Conservation (phyloP, 305 asterid species). For the Fraxinus albicans region DNA sequence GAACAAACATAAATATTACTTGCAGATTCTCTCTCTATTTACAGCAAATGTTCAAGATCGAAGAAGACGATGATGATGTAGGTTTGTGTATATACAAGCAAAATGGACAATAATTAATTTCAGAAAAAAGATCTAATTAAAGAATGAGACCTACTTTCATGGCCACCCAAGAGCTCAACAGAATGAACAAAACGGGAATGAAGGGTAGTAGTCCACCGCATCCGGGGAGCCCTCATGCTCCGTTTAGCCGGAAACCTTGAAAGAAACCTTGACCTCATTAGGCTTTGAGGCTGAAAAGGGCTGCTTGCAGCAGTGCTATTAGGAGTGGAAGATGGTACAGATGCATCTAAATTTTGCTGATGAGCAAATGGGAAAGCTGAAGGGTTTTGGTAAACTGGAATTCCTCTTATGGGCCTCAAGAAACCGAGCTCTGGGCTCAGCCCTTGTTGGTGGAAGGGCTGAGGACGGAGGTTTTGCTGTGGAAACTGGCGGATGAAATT, state of each 20-base stretch:
- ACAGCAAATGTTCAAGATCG: neutral
- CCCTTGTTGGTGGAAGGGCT: conserved; percentile 27
- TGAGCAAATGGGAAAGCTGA: conserved; percentile 35
- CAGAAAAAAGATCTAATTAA: neutral
- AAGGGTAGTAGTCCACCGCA: conserved; percentile 90
- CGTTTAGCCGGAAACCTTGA: conserved; percentile 68
- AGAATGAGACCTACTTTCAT: conserved; percentile 57
- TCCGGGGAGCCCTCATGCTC: conserved; percentile 87
- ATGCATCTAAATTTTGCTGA: conserved; percentile 17
- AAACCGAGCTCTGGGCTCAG: conserved; percentile 32
- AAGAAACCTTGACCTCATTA: conserved; percentile 52
- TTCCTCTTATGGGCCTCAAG: conserved; percentile 70
- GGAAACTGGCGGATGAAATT: conserved; percentile 30
- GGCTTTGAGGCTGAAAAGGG: conserved; percentile 32
- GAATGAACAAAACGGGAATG: conserved; percentile 86
- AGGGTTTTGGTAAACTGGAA: conserved; percentile 76
- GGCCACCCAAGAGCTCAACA: conserved; percentile 92
- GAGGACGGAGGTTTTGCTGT: conserved; percentile 14
- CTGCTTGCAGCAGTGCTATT: conserved; percentile 10
- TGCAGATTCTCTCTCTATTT: neutral
- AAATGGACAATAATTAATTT: neutral
- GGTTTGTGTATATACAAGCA: neutral
- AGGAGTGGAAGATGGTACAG: conserved; percentile 19
- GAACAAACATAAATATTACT: neutral
- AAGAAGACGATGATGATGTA: neutral